Conservation (phyloP, 176 grass and related monocot species). For the Urochloa ruziziensis region DNA sequence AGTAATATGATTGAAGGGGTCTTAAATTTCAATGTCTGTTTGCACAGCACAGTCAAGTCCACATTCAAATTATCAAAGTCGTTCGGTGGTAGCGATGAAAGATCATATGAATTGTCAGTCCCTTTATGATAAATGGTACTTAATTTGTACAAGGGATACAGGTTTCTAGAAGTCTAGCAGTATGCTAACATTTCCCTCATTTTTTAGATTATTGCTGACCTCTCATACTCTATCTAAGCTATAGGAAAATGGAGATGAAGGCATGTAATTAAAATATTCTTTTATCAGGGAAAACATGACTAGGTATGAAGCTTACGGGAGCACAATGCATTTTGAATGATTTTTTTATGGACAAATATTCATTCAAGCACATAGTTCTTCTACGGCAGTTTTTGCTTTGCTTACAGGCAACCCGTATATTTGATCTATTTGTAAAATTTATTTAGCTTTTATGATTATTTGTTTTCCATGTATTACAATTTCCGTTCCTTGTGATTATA, state of each 20-base stretch:
- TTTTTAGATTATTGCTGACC: neutral
- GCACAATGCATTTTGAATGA: neutral
- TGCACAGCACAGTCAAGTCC: neutral
- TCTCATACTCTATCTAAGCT: constrained; percentile 1
- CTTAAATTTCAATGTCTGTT: constrained; percentile 8
- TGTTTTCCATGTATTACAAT: constrained; percentile 6
- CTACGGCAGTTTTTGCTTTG: neutral
- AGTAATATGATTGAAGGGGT: neutral
- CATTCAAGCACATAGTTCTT: constrained; percentile 18
- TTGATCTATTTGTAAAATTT: constrained; percentile 8
- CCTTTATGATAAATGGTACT: neutral
- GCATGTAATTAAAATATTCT: neutral
- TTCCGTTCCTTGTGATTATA: constrained; percentile 4
- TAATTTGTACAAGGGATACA: constrained; percentile 3
- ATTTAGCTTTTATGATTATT: neutral
- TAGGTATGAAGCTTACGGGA: neutral
- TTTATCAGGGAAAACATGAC: neutral
- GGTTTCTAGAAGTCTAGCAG: constrained; percentile 2
- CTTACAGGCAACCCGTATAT: neutral
- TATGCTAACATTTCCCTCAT: neutral
- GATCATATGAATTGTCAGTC: neutral
- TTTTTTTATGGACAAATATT: constrained; percentile 1
- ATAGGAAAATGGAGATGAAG: neutral
- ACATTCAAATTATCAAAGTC: constrained; percentile 22
- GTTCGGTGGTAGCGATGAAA: neutral